A percentile compares a stretch with the other conserved stretches of the same genome.
phyloP scores from a whole-genome alignment of 202 grass and related monocot genomes.

The Elaeis oleifera region DNA sequence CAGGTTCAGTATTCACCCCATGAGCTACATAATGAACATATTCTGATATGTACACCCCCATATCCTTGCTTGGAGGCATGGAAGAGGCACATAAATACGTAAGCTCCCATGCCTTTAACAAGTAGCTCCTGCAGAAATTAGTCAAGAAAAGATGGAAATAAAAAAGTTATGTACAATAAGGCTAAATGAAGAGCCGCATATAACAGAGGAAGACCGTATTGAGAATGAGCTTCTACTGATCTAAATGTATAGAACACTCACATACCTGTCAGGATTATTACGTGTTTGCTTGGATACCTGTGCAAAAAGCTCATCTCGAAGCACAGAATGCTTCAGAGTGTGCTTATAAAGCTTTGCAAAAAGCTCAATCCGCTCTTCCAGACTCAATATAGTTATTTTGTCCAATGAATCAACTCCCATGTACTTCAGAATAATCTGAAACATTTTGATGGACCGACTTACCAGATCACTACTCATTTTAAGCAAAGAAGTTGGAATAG shows the following conservation, averaged over 20 bases:
- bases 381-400: constrained; percentile 41
- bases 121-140: constrained; percentile 46
- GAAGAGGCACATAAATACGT: constrained; percentile 97
- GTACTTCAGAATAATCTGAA: constrained; percentile 93
- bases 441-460: constrained; percentile 82
- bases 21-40: constrained; percentile 96
- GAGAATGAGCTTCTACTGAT: no score
- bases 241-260: no score
- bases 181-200: no score
- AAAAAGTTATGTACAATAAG: no score
- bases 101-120: constrained; percentile 93
- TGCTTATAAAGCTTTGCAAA: constrained; percentile 91
- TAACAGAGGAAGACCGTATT: no score
- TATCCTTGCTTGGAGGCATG: constrained; percentile 99
- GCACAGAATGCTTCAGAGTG: constrained; percentile 83
- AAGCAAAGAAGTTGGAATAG: constrained; percentile 82
- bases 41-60: constrained; percentile 92
- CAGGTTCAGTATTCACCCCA: constrained; percentile 66
- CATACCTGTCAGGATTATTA: constrained; percentile 78
- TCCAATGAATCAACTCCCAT: constrained; percentile 80
- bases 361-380: constrained; percentile 89
- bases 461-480: constrained; percentile 92
- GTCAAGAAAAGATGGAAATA: no score
- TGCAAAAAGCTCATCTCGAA: constrained; percentile 94
- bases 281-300: constrained; percentile 98